phyloP scores from a whole-genome alignment of 148 eudicot genomes.

The Heliamphora exappendiculata region DNA sequence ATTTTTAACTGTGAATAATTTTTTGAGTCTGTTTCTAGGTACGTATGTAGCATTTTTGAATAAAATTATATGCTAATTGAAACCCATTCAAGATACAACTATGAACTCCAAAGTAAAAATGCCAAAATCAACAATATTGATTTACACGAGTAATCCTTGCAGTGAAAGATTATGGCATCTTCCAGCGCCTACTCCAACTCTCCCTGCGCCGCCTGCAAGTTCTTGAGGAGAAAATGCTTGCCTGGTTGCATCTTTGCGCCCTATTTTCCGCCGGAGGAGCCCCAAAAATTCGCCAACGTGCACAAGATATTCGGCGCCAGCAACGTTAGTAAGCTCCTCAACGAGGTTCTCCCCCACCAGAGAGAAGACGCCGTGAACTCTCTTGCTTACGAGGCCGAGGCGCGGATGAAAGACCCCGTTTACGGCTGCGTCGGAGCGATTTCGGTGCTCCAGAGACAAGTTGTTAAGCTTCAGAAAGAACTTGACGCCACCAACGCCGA shows the following conservation, averaged over 20 bases:
- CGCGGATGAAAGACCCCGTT: slow-evolving; percentile 45
- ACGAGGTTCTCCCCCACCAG: slow-evolving; percentile 44
- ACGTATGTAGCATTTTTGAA: too few species aligned
- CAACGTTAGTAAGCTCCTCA: slow-evolving; percentile 49
- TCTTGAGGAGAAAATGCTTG: slow-evolving; percentile 47
- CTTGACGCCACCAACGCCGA: slow-evolving; percentile 50
- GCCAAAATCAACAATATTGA: too few species aligned
- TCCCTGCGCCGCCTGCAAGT: slow-evolving; percentile 56
- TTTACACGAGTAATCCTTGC: background rate
- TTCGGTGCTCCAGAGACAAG: slow-evolving; percentile 47
- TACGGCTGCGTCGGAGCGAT: slow-evolving; percentile 57
- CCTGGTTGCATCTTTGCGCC: slow-evolving; percentile 41
- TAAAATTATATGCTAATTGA: too few species aligned
- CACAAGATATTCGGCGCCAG: slow-evolving; percentile 54
- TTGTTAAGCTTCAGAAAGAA: slow-evolving; percentile 38
- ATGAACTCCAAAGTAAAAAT: too few species aligned
- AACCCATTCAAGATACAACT: too few species aligned
- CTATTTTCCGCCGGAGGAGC: slow-evolving; percentile 51
- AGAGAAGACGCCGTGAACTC: slow-evolving; percentile 55
- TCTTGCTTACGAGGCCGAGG: slow-evolving; percentile 52
- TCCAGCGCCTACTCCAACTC: slow-evolving; percentile 33
- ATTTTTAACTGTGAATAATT: too few species aligned
- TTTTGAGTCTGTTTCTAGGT: too few species aligned
- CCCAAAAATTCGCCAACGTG: slow-evolving; percentile 37
- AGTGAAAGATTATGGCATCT: slow-evolving; percentile 27